Conservation (phyloP, 257 asterid genomes). For the Nyctanthes arbortristis region DNA sequence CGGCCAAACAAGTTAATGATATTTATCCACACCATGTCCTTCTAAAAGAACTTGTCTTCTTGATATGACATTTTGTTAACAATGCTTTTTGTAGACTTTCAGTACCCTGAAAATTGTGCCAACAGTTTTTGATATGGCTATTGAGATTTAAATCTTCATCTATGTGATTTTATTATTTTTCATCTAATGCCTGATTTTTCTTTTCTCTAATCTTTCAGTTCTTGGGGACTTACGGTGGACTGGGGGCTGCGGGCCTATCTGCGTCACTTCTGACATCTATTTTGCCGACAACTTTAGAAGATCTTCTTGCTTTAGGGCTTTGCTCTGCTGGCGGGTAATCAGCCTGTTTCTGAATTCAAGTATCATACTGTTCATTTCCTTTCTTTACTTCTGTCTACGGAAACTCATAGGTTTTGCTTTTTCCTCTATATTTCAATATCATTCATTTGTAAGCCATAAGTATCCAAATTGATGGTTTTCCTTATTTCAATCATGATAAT, state of each 20-base stretch:
- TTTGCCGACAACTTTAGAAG: conserved; percentile 79
- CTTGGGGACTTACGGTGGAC: conserved; percentile 80
- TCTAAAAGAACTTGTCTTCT: not conserved
- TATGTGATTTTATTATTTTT: not conserved
- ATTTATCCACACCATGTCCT: not conserved
- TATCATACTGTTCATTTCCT: conserved; percentile 5
- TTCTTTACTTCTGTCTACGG: not conserved
- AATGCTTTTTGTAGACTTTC: not conserved
- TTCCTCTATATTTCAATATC: not conserved
- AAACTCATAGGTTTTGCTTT: not conserved
- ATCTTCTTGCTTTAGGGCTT: conserved; percentile 91
- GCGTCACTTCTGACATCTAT: conserved; percentile 94
- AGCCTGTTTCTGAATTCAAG: conserved; percentile 10
- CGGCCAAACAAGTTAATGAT: not conserved
- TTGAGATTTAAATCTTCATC: not conserved
- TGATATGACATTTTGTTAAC: not conserved
- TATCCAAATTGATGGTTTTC: too few species aligned
- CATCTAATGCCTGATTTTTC: conserved; percentile 19
- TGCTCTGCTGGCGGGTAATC: conserved; percentile 90
- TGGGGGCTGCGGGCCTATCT: conserved; percentile 93
- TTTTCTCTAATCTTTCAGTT: conserved; percentile 51
- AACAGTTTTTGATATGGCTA: not conserved
- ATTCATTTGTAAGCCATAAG: not conserved
- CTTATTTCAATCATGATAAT: too few species aligned
- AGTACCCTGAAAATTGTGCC: not conserved